Evolutionary conservation across 345 rosid genomes (phyloP).

Genomic region (Eucalyptus regnans): DNA sequence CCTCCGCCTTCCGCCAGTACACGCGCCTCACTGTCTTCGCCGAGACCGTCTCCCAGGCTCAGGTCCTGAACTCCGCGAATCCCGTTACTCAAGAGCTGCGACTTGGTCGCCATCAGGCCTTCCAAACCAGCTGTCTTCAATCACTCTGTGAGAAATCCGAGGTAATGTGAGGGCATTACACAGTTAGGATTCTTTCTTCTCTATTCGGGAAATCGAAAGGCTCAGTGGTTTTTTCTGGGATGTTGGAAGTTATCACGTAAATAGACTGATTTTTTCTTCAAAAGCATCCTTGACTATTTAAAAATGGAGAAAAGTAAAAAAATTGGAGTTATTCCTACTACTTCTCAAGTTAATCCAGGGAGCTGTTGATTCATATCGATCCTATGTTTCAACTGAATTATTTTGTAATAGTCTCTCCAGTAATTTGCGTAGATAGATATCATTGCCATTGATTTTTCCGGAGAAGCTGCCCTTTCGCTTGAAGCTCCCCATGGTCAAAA

Average conservation of each 20-base stretch:
- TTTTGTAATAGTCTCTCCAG: not conserved
- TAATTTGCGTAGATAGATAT: constrained; percentile 49
- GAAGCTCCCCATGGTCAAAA: constrained; percentile 46
- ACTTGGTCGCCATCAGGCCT: not conserved
- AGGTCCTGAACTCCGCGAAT: not conserved
- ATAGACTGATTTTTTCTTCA: not conserved
- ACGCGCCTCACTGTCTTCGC: constrained; percentile 62
- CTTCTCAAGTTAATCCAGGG: accelerated
- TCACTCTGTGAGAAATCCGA: constrained; percentile 53
- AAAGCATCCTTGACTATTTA: not conserved
- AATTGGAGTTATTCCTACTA: not conserved
- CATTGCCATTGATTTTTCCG: constrained; percentile 50
- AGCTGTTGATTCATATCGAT: not conserved
- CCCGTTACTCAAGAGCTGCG: not conserved
- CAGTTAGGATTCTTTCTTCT: not conserved
- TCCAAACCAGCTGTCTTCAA: constrained; percentile 51
- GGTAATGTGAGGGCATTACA: constrained; percentile 14
- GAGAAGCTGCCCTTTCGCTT: constrained; percentile 50
- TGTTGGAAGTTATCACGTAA: not conserved
- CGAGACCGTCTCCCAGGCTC: constrained; percentile 39
- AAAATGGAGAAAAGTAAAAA: not conserved
- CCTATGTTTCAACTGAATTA: not conserved
- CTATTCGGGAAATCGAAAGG: not conserved
- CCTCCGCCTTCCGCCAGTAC: constrained; percentile 74
- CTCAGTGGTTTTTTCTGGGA: not conserved